A percentile compares a stretch with the other conserved stretches of the same genome.
Evolutionary conservation across 371 early-diverging fungal genomes (phyloP).

Genomic region (Syncephalastrum racemosum): DNA sequence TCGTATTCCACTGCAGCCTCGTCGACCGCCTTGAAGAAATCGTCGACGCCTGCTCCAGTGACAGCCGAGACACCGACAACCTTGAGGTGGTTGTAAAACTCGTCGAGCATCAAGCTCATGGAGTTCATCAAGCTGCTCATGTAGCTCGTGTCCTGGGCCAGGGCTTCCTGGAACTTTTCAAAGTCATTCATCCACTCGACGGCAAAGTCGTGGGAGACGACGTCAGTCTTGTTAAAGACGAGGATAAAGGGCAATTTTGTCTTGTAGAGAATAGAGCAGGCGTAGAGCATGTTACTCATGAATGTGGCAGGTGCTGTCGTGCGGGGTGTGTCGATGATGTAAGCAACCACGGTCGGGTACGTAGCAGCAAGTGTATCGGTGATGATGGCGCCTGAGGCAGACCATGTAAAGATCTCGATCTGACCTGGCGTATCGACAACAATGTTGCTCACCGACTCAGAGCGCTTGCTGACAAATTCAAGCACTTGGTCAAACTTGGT

Average conservation of each 20-base stretch:
- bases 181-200: constrained; percentile 98
- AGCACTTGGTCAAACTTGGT: constrained; percentile 97
- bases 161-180: constrained; percentile 89
- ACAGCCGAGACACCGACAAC: constrained; percentile 91
- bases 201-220: constrained; percentile 85
- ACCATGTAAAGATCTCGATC: constrained; percentile 99
- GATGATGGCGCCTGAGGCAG: constrained; percentile 97
- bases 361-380: constrained; percentile 92
- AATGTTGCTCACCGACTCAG: constrained; percentile 70
- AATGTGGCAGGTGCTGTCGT: constrained; percentile 95
- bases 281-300: constrained; percentile 99
- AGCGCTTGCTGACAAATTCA: constrained; percentile 81
- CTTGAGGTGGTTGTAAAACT: constrained; percentile 94
- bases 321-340: constrained; percentile 97
- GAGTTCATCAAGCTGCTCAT: constrained; percentile 93
- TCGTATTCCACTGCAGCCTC: constrained; percentile 88
- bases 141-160: constrained; percentile 74
- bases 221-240: constrained; percentile 98
- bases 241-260: constrained; percentile 93
- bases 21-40: constrained; percentile 84
- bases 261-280: constrained; percentile 95
- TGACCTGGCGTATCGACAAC: constrained; percentile 99
- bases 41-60: constrained; percentile 94
- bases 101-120: constrained; percentile 97
- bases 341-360: constrained; percentile 93